A percentile compares a stretch with the other conserved stretches of the same genome.
These are phyloP conservation scores for Diospyros lotus DNA, from an alignment of 148 eudicot genomes.

Conservation along the genomic window DNA sequence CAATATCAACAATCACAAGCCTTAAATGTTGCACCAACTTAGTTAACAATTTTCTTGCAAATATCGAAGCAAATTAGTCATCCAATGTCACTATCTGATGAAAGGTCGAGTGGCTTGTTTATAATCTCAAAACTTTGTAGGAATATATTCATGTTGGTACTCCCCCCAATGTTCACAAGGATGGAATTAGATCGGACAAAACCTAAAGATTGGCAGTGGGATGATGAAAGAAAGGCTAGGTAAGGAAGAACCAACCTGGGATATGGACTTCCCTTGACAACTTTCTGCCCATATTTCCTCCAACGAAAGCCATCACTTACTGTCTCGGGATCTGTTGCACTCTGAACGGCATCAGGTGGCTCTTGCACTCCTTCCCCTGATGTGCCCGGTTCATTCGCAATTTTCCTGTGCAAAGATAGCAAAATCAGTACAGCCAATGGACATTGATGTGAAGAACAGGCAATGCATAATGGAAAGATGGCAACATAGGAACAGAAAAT, in stretches of 20 bases:
- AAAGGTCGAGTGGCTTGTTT: too few relatives aligned
- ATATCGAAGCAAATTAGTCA: too few relatives aligned
- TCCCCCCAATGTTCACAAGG: neutral
- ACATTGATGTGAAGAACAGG: neutral
- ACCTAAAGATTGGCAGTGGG: neutral
- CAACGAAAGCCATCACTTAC: constrained; percentile 86
- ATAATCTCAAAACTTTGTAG: too few relatives aligned
- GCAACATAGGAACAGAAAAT: neutral
- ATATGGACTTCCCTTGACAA: constrained; percentile 84
- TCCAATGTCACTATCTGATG: too few relatives aligned
- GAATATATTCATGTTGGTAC: neutral
- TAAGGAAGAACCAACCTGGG: constrained; percentile 57
- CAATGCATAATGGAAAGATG: neutral
- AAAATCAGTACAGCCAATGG: constrained; percentile 2
- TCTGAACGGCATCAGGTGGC: constrained; percentile 35
- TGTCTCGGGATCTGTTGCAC: constrained; percentile 50
- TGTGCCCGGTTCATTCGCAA: constrained; percentile 32
- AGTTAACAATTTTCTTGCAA: too few relatives aligned
- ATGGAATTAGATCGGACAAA: neutral
- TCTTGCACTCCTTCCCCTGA: constrained; percentile 38
- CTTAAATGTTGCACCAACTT: too few relatives aligned
- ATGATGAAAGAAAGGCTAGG: neutral
- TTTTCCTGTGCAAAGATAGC: constrained; percentile 38
- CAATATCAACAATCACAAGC: too few relatives aligned
- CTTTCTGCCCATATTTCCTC: constrained; percentile 98